phyloP scores from a whole-genome alignment of 768 basidiomycete species.

The Macrolepiota albuminosa region DNA sequence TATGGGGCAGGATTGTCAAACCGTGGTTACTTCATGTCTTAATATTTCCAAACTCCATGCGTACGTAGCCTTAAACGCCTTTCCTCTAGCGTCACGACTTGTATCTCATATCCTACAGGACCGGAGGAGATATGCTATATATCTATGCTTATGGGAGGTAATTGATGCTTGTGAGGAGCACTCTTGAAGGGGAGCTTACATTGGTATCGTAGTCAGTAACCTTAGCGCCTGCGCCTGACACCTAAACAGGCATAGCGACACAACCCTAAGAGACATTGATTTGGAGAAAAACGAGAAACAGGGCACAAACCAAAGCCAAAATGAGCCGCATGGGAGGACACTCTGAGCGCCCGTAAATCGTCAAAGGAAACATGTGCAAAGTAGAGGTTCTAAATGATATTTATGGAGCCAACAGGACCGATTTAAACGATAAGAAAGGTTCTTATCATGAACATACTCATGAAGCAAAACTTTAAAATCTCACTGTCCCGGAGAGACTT shows the following conservation, averaged over 20 bases:
- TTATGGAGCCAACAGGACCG: background rate
- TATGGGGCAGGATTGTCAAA: constrained; percentile 3
- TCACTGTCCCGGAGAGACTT: constrained; percentile 1
- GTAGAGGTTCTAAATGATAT: background rate
- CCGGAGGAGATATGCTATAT: background rate
- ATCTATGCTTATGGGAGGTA: background rate
- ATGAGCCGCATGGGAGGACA: background rate
- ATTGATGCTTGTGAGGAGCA: background rate
- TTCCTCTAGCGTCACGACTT: background rate
- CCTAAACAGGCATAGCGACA: background rate
- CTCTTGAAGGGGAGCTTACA: background rate
- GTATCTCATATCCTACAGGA: background rate
- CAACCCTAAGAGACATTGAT: background rate
- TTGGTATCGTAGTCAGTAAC: background rate
- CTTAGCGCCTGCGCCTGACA: background rate
- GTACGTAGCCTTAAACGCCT: background rate
- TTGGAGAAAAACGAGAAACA: background rate
- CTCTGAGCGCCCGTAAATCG: background rate
- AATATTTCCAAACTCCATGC: background rate
- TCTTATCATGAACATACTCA: too few relatives aligned
- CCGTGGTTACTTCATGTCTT: constrained; percentile 4
- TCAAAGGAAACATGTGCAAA: background rate
- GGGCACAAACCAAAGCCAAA: background rate
- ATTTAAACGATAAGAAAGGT: too few relatives aligned
- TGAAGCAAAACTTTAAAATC: too few relatives aligned